A percentile compares a stretch with the other conserved stretches of the same genome.
phyloP scores from a whole-genome alignment of 805 yeast genomes.

The Debaryomyces tyrocola region DNA sequence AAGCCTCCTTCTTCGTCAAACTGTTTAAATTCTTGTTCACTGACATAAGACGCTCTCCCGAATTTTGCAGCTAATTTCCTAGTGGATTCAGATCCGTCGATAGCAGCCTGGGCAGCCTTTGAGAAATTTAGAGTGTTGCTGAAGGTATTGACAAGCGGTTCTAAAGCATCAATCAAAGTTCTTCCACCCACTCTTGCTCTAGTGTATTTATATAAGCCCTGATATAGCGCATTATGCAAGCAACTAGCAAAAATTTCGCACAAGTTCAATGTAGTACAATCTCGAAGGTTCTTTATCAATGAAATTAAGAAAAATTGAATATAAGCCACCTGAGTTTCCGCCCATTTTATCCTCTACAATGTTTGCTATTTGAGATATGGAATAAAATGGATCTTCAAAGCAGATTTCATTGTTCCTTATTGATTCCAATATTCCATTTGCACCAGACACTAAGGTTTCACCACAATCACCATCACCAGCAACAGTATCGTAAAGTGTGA shows the following conservation, averaged over 20 bases:
- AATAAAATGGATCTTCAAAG: conserved; percentile 26
- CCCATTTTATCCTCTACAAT: conserved; percentile 83
- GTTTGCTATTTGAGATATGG: conserved; percentile 61
- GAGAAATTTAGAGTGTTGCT: conserved; percentile 47
- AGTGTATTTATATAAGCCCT: conserved; percentile 66
- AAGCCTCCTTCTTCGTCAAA: conserved; percentile 53
- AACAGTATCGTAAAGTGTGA: conserved; percentile 72
- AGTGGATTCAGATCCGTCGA: conserved; percentile 68
- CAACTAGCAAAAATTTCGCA: neutral
- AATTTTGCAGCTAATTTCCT: conserved; percentile 62
- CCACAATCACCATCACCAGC: conserved; percentile 96
- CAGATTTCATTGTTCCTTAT: neutral
- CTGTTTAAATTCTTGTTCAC: conserved; percentile 7
- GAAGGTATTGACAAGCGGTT: conserved; percentile 69
- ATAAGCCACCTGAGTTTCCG: conserved; percentile 88
- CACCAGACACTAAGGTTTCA: conserved; percentile 76
- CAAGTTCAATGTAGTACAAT: too few relatives aligned
- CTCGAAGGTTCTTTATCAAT: too few relatives aligned
- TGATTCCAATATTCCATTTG: conserved; percentile 57
- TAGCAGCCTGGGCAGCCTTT: conserved; percentile 64
- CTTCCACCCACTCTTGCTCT: conserved; percentile 83
- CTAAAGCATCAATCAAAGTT: conserved; percentile 77
- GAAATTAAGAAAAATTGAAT: conserved; percentile 60
- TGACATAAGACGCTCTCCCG: conserved; percentile 85
- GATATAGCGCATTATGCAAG: neutral